Conservation (phyloP, 805 yeast species). For the Candida chilensis region DNA sequence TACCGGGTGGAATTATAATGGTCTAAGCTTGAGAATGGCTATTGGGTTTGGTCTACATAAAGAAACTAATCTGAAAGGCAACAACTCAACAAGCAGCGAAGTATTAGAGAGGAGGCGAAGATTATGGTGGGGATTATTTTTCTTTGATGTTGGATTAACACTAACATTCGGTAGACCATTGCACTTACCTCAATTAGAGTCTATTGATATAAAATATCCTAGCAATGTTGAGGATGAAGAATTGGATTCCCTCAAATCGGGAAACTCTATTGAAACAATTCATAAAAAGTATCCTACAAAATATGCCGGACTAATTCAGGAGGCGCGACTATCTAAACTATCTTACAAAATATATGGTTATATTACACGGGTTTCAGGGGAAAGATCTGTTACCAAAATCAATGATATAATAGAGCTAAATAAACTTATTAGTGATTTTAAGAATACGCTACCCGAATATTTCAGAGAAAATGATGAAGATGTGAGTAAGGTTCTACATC, state of each 20-base stretch:
- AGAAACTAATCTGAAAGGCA: constrained; percentile 19
- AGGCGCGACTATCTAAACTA: constrained; percentile 37
- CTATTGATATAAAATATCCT: constrained; percentile 41
- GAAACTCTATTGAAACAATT: constrained; percentile 2
- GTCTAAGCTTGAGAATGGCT: constrained; percentile 60
- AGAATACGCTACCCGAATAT: constrained; percentile 33
- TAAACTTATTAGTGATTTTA: constrained; percentile 27
- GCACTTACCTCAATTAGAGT: constrained; percentile 34
- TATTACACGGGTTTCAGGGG: constrained; percentile 1
- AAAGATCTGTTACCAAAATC: constrained; percentile 1
- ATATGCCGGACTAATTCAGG: constrained; percentile 50
- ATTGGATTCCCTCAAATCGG: constrained; percentile 14
- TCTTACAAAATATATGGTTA: constrained; percentile 11
- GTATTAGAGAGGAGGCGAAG: constrained; percentile 47
- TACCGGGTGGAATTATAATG: constrained; percentile 61
- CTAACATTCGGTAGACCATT: constrained; percentile 60
- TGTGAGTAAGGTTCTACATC: constrained; percentile 10
- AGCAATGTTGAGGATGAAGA: constrained; percentile 38
- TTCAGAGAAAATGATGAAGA: constrained; percentile 29
- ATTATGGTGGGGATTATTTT: constrained; percentile 61
- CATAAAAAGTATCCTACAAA: constrained; percentile 34
- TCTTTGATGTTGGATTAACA: constrained; percentile 56
- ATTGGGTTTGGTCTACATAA: constrained; percentile 53
- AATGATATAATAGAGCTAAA: constrained; percentile 25
- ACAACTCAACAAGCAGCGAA: constrained; percentile 6